Conservation (phyloP, 2,329 filamentous ascomycete species). For the Aspergillus sp. region DNA sequence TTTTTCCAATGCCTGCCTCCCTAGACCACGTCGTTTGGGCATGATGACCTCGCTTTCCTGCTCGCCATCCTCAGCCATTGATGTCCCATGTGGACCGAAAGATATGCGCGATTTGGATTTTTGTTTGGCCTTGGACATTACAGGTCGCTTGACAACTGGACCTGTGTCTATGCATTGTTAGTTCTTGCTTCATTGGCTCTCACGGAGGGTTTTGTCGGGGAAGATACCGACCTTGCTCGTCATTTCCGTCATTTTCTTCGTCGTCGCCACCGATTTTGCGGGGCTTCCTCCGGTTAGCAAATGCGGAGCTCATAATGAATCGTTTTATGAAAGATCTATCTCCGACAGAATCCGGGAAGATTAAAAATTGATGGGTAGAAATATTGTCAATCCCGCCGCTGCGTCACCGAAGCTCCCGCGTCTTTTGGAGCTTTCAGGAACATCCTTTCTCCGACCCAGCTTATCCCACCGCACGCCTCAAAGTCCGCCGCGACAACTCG, state of each 20-base stretch:
- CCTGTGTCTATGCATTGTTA: conserved; percentile 36
- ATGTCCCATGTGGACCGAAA: conserved; percentile 61
- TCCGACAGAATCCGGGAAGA: no score
- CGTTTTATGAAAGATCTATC: no score
- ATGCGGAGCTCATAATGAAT: conserved; percentile 51
- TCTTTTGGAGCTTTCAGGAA: conserved; percentile 24
- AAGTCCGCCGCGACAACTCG: conserved; percentile 20
- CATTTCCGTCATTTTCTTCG: conserved; percentile 40
- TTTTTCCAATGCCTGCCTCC: conserved; percentile 61
- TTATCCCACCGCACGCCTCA: conserved; percentile 21
- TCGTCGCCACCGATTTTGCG: conserved; percentile 73
- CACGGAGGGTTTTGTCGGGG: neutral
- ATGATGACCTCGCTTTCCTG: conserved; percentile 52
- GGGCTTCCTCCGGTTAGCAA: conserved; percentile 60
- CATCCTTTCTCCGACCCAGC: conserved; percentile 30
- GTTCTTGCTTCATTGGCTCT: neutral
- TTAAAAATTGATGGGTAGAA: no score
- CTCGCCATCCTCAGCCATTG: conserved; percentile 51
- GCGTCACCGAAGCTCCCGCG: conserved; percentile 5
- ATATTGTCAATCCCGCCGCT: neutral
- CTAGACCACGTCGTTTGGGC: conserved; percentile 57
- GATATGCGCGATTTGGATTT: conserved; percentile 72
- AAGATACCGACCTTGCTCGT: conserved; percentile 38
- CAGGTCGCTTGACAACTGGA: conserved; percentile 52
- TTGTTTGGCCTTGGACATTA: conserved; percentile 54